Evolutionary conservation across 768 basidiomycete species (phyloP).

Genomic region (Pleurotus salmoneostramineus): DNA sequence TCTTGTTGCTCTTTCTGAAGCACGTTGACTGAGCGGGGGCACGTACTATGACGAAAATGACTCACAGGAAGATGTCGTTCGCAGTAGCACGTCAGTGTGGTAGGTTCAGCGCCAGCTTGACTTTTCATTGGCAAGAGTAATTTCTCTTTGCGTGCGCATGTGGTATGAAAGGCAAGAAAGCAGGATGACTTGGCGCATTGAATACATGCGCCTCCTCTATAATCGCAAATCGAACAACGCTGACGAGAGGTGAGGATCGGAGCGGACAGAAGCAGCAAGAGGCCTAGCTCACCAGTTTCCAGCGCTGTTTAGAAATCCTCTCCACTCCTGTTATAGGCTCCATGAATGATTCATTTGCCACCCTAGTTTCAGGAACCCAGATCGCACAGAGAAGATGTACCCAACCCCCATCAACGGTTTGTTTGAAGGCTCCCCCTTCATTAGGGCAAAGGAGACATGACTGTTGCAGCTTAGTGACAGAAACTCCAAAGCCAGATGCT

Average conservation of each 20-base stretch:
- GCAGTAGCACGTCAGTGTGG: conserved; percentile 76
- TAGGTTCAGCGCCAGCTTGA: conserved; percentile 68
- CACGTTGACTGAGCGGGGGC: not conserved
- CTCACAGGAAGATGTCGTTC: conserved; percentile 89
- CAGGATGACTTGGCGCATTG: conserved; percentile 91
- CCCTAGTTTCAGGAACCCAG: conserved; percentile 93
- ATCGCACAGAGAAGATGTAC: conserved; percentile 95
- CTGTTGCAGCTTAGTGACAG: conserved; percentile 30
- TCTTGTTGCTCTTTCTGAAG: conserved; percentile 70
- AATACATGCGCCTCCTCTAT: conserved; percentile 79
- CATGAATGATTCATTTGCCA: conserved; percentile 96
- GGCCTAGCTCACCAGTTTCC: conserved; percentile 76
- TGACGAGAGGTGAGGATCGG: conserved; percentile 14
- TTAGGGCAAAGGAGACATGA: conserved; percentile 94
- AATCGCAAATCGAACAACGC: conserved; percentile 46
- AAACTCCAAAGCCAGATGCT: not conserved
- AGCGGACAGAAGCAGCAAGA: not conserved
- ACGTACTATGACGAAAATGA: no score
- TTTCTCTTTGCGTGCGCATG: conserved; percentile 88
- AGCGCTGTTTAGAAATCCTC: conserved; percentile 81
- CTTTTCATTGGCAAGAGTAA: conserved; percentile 86
- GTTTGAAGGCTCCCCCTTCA: conserved; percentile 98
- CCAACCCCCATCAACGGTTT: conserved; percentile 91
- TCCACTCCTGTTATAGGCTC: conserved; percentile 93
- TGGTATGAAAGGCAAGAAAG: conserved; percentile 91